These are phyloP conservation scores for Pythium guiyangense DNA, from an alignment of 352 stramenopile species.

Conservation along the genomic window DNA sequence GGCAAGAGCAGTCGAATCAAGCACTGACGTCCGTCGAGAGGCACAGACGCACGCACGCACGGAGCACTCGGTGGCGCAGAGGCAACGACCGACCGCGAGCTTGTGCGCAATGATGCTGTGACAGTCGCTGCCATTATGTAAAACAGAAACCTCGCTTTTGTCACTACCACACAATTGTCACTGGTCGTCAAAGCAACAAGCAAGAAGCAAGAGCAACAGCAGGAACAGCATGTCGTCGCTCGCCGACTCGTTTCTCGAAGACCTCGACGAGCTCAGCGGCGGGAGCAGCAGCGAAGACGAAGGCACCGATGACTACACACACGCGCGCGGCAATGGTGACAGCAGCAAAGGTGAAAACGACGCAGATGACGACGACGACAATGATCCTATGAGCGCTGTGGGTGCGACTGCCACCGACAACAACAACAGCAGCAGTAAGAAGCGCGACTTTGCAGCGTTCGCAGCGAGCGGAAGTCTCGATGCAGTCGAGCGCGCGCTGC, in stretches of 20 bases:
- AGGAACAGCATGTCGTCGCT: constrained; percentile 88
- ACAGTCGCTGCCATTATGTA: no score
- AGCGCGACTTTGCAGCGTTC: constrained; percentile 21
- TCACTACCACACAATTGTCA: not conserved
- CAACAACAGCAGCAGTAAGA: constrained; percentile 13
- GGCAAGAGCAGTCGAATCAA: not conserved
- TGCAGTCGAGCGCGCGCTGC: constrained; percentile 35
- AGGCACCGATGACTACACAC: constrained; percentile 7
- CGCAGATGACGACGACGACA: constrained; percentile 21
- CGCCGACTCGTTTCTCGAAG: constrained; percentile 86
- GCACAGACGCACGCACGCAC: no score
- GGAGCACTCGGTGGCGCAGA: no score
- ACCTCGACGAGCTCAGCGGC: constrained; percentile 86
- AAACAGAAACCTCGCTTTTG: no score
- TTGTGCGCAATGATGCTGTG: no score
- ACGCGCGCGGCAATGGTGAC: constrained; percentile 5
- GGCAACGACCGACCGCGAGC: no score
- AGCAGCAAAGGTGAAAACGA: constrained; percentile 13
- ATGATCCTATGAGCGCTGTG: constrained; percentile 7
- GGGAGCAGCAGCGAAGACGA: constrained; percentile 74
- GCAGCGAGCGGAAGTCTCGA: constrained; percentile 14
- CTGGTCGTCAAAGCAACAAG: not conserved
- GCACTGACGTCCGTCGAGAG: no score
- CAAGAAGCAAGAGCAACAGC: not conserved
- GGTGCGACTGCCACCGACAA: constrained; percentile 15